Conservation (phyloP, 495 filamentous ascomycete species). For the Pyronema domesticum region DNA sequence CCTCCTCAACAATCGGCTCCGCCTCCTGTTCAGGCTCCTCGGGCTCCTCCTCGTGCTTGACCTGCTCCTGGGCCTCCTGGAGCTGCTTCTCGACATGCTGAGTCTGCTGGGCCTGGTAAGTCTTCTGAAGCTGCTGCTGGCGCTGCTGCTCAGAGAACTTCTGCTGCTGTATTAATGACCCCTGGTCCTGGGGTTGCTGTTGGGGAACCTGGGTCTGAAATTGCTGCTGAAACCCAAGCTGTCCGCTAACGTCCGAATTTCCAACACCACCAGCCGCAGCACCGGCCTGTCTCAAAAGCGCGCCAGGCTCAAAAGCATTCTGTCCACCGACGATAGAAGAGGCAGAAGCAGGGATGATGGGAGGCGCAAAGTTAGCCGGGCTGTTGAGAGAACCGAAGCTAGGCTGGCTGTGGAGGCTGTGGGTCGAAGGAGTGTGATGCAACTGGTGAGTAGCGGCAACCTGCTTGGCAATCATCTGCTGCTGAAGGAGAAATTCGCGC, state of each 20-base stretch:
- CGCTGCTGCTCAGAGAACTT: slow-evolving; percentile 34
- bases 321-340: slow-evolving; percentile 15
- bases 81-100: slow-evolving; percentile 40
- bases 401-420: slow-evolving; percentile 68
- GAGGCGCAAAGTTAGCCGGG: slow-evolving; percentile 14
- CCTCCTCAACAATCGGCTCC: slow-evolving; percentile 14
- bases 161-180: slow-evolving; percentile 26
- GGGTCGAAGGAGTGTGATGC: slow-evolving; percentile 83
- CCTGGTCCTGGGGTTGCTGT: slow-evolving; percentile 35
- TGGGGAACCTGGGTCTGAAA: slow-evolving; percentile 31
- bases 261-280: slow-evolving; percentile 19
- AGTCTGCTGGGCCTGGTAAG: slow-evolving; percentile 34
- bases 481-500: slow-evolving; percentile 78
- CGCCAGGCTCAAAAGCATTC: slow-evolving; percentile 23
- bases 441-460: slow-evolving; percentile 51
- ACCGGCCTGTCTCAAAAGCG: slow-evolving; percentile 20
- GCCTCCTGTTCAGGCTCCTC: slow-evolving; percentile 13
- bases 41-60: slow-evolving; percentile 13
- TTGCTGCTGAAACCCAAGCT: slow-evolving; percentile 17
- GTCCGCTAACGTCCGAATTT: slow-evolving; percentile 10
- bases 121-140: slow-evolving; percentile 21
- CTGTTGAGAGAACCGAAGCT: slow-evolving; percentile 23
- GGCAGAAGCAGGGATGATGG: slow-evolving; percentile 10
- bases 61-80: slow-evolving; percentile 37
- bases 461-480: slow-evolving; percentile 62